These are phyloP conservation scores for Trichoderma sp. DNA, from an alignment of 2,329 filamentous ascomycete species.

Conservation along the genomic window DNA sequence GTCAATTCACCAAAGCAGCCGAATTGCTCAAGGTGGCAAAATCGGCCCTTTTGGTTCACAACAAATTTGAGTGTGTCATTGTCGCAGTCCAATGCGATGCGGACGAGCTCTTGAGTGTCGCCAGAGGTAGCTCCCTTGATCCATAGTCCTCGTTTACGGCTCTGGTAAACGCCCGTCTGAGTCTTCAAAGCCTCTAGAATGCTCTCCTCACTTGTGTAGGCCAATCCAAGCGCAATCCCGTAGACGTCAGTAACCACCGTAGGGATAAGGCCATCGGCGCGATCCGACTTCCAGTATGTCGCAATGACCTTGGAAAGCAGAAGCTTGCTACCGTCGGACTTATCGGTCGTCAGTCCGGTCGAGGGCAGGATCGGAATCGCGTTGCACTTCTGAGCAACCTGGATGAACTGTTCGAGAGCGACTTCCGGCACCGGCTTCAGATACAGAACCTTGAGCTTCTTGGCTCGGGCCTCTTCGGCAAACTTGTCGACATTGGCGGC, in stretches of 20 bases:
- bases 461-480: conserved; percentile 46
- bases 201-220: conserved; percentile 93
- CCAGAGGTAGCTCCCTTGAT: conserved; percentile 95
- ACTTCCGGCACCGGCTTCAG: conserved; percentile 52
- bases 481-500: conserved; percentile 45
- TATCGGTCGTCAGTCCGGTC: conserved; percentile 66
- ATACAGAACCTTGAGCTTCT: conserved; percentile 51
- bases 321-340: conserved; percentile 56
- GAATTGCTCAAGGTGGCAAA: conserved; percentile 91
- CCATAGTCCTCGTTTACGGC: conserved; percentile 92
- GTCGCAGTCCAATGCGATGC: conserved; percentile 87
- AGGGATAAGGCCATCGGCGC: conserved; percentile 79
- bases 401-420: conserved; percentile 49
- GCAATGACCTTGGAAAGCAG: conserved; percentile 71
- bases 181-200: conserved; percentile 83
- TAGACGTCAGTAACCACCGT: conserved; percentile 91
- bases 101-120: conserved; percentile 86
- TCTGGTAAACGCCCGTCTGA: conserved; percentile 84
- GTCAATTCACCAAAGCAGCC: conserved; percentile 87
- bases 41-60: conserved; percentile 85
- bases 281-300: conserved; percentile 75
- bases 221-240: conserved; percentile 80
- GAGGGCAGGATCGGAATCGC: conserved; percentile 77
- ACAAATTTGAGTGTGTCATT: conserved; percentile 88
- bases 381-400: conserved; percentile 49